Evolutionary conservation across 495 filamentous ascomycete genomes (phyloP), one percentile per base, ranked within the genome.

Genomic region (Daldinia vernicosa): DNA sequence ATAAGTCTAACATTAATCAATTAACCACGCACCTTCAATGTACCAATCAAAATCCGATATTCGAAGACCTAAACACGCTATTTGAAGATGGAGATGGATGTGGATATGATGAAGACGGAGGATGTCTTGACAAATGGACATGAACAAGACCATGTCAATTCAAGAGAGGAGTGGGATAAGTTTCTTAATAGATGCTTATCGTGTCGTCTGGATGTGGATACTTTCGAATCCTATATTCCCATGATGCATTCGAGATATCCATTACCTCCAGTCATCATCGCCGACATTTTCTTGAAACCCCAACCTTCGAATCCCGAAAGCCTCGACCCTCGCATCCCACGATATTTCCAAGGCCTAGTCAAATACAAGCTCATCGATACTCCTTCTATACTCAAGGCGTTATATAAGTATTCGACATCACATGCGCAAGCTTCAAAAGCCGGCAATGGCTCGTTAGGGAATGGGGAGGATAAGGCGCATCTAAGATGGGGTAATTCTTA

Each of bases 281-380:
- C 90, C 63, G 86, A 90, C 62, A 73, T 91, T 3, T 81, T 90
- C 32, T 79, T 93, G 6, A 83, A 83, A 26, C 87, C 88, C 1
- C 84, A 84, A 27, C 74, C 77, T 14, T 74, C 75, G 28, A 84
- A 84, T 55, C 78, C 72, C 37, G 76, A 84, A 71, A 80, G 79
- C 64, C 85, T 90, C 78, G 91, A 93, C 68, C 88, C 89, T 24
- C 83, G 91, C 50, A 77, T 91, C 24, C 82, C 84, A 5, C 80
- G 85, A 19, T 94, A 93, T 78, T 76, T 91, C 32, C 83, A 90
- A 75, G 82, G 82, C 14, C 82, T 93, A 28, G 83, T 89, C 33
- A 82, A 84, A 37, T 75, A 80, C 47, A 82, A 83, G 8, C 75
- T 83, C 62, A 80, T 91, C 32, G 86, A 89, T 64, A 80, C 82